Conservation (phyloP, 108 stramenopile genomes). For the Cyclotella cryptica region DNA sequence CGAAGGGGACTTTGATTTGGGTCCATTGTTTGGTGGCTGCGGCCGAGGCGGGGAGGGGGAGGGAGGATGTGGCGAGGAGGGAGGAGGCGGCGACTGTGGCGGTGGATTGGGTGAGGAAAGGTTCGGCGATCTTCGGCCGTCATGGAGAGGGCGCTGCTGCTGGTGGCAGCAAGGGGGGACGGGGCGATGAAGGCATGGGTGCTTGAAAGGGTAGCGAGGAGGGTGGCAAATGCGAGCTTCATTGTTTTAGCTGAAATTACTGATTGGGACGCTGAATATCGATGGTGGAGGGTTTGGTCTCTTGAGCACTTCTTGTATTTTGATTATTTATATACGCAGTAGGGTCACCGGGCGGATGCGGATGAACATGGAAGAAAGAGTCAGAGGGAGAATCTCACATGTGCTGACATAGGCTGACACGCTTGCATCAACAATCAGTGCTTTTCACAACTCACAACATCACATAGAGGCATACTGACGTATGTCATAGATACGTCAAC, state of each 20-base stretch:
- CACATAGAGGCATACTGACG: slow-evolving; percentile 14
- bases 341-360: too few species aligned
- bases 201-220: slow-evolving; percentile 29
- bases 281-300: not conserved
- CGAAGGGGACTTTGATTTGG: slow-evolving; percentile 82
- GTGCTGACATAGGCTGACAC: not conserved
- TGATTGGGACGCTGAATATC: not conserved
- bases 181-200: slow-evolving; percentile 19
- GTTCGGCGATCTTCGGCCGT: slow-evolving; percentile 67
- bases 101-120: slow-evolving; percentile 76
- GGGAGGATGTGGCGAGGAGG: slow-evolving; percentile 55
- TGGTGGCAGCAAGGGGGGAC: not conserved
- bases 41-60: slow-evolving; percentile 60
- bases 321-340: too few species aligned
- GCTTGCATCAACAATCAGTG: not conserved
- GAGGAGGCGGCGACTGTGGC: slow-evolving; percentile 59
- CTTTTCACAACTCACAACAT: slow-evolving; percentile 3
- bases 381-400: not conserved
- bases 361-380: not conserved
- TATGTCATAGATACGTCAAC: slow-evolving; percentile 6
- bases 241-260: slow-evolving; percentile 3
- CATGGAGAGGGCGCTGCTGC: slow-evolving; percentile 24
- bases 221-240: slow-evolving; percentile 41
- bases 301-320: too few species aligned
- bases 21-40: slow-evolving; percentile 79